Evolutionary conservation across 2,329 filamentous ascomycete genomes (phyloP).

Genomic region (Colletotrichum sp.): DNA sequence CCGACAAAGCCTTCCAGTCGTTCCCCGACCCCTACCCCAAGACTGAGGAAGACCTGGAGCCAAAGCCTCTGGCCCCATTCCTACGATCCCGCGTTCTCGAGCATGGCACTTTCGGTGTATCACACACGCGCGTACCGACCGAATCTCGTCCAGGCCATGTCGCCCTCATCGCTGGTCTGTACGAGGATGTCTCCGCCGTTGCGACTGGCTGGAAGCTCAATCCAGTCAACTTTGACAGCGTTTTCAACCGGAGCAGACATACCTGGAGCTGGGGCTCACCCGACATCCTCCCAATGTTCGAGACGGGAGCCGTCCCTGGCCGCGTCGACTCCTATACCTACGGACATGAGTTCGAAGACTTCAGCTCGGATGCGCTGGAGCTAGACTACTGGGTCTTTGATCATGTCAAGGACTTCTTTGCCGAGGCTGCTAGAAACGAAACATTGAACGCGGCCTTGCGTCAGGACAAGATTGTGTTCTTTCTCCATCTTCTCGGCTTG

Average conservation of each 20-base stretch:
- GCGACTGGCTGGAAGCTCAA: conserved; percentile 99
- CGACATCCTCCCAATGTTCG: conserved; percentile 97
- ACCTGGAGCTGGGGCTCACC: conserved; percentile 99
- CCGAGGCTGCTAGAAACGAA: conserved; percentile 77
- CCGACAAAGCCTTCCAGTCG: conserved; percentile 96
- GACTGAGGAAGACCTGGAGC: conserved; percentile 67
- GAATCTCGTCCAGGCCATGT: conserved; percentile 97
- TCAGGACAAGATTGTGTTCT: conserved; percentile 91
- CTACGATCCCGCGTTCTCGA: conserved; percentile 87
- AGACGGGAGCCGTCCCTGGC: conserved; percentile 87
- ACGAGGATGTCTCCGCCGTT: conserved; percentile 97
- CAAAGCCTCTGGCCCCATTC: conserved; percentile 87
- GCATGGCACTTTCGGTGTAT: conserved; percentile 95
- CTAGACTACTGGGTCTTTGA: conserved; percentile 97
- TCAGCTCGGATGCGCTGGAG: conserved; percentile 78
- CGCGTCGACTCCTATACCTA: conserved; percentile 89
- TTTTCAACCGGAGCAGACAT: conserved; percentile 95
- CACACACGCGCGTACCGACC: conserved; percentile 94
- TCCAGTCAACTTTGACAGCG: conserved; percentile 97
- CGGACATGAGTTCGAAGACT: conserved; percentile 85
- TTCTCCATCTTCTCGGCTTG: conserved; percentile 89
- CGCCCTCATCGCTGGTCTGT: conserved; percentile 92
- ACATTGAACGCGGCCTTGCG: conserved; percentile 75
- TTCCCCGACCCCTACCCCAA: conserved; percentile 85
- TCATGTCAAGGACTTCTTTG: conserved; percentile 85